These are phyloP conservation scores for Candida patagonica DNA, from an alignment of 805 yeast species.

Conservation along the genomic window DNA sequence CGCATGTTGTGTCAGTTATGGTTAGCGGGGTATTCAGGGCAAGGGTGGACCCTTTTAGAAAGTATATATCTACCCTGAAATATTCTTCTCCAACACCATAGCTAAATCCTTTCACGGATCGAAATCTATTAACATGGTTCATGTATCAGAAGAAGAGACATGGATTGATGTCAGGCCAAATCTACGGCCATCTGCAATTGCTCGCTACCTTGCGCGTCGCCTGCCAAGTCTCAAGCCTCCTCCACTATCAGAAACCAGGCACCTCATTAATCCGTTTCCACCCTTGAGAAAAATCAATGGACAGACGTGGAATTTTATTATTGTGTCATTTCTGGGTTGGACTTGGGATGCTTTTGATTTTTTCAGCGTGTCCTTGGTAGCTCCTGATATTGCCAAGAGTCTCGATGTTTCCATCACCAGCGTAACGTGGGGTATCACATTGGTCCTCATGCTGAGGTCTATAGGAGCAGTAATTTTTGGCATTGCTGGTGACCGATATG, in stretches of 20 bases:
- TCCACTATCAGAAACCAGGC: constrained; percentile 13
- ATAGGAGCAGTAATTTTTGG: constrained; percentile 67
- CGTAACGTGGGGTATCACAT: constrained; percentile 65
- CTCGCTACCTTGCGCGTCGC: constrained; percentile 25
- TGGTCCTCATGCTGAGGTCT: constrained; percentile 62
- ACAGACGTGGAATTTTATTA: constrained; percentile 52
- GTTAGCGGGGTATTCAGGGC: too few species aligned
- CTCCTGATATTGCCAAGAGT: constrained; percentile 39
- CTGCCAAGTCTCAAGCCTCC: constrained; percentile 25
- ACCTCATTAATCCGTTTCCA: constrained; percentile 51
- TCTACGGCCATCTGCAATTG: constrained; percentile 18
- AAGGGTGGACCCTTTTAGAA: too few species aligned
- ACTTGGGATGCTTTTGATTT: constrained; percentile 66
- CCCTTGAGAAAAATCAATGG: constrained; percentile 40
- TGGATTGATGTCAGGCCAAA: constrained; percentile 14
- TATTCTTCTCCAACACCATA: too few species aligned
- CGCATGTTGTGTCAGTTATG: too few species aligned
- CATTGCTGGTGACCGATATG: constrained; percentile 47
- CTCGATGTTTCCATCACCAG: constrained; percentile 38
- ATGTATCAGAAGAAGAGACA: constrained; percentile 3
- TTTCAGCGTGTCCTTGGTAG: constrained; percentile 52
- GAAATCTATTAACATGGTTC: too few species aligned
- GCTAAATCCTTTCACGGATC: too few species aligned
- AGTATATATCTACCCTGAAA: too few species aligned
- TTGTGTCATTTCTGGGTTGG: constrained; percentile 58